Evolutionary conservation across 805 yeast species (phyloP).

Genomic region (Barnettozyma siamensis): DNA sequence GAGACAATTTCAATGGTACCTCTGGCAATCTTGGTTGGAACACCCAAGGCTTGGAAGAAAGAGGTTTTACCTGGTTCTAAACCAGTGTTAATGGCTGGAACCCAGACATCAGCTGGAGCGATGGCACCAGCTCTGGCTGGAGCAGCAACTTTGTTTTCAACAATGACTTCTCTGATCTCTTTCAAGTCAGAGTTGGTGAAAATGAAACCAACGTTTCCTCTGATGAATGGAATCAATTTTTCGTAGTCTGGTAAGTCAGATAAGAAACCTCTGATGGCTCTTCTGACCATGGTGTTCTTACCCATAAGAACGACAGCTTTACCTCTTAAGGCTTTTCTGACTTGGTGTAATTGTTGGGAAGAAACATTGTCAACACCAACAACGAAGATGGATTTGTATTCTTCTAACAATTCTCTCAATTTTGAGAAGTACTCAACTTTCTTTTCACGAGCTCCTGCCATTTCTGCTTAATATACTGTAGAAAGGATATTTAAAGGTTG

Average conservation of each 20-base stretch:
- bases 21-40: slow-evolving; percentile 99
- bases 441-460: slow-evolving; percentile 99
- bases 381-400: slow-evolving; percentile 96
- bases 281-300: slow-evolving; percentile 99
- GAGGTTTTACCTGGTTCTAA: slow-evolving; percentile 99
- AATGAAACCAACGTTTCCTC: slow-evolving; percentile 99
- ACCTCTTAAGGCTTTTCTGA: slow-evolving; percentile 94
- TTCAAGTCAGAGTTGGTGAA: slow-evolving; percentile 97
- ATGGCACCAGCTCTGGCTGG: slow-evolving; percentile 99
- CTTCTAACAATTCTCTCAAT: slow-evolving; percentile 92
- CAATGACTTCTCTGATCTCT: slow-evolving; percentile 81
- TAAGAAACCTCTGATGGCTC: slow-evolving; percentile 97
- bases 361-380: slow-evolving; percentile 99
- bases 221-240: slow-evolving; percentile 89
- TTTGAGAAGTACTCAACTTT: slow-evolving; percentile 92
- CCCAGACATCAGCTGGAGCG: slow-evolving; percentile 96
- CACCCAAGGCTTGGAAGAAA: slow-evolving; percentile 99
- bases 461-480: slow-evolving; percentile 71
- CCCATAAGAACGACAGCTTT: slow-evolving; percentile 97
- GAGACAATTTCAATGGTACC: slow-evolving; percentile 99
- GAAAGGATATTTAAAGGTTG: slow-evolving; percentile 89
- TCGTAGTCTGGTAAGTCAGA: slow-evolving; percentile 93
- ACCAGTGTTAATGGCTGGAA: slow-evolving; percentile 99
- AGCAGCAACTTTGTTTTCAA: slow-evolving; percentile 96
- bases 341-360: slow-evolving; percentile 99